A percentile compares a stretch with the other conserved stretches of the same genome.
Evolutionary conservation across 1,284 basidiomycete genomes (phyloP).

Genomic region (Cystobasidium sp.): DNA sequence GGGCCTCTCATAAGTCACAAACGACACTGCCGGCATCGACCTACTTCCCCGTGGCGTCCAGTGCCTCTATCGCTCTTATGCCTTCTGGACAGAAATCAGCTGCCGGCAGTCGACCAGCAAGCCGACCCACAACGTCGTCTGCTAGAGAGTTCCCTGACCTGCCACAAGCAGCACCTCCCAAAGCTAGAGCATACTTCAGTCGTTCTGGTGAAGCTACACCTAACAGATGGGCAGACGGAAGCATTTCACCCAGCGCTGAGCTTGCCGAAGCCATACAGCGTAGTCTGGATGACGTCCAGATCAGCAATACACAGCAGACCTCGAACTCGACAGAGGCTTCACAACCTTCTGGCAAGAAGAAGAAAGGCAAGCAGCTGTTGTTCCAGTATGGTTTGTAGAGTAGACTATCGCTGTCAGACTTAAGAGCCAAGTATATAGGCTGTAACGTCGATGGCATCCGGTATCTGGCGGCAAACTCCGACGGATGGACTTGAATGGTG

Average conservation of each 20-base stretch:
- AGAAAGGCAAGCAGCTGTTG: slow-evolving; percentile 39
- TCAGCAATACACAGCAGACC: not conserved
- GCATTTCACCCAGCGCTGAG: slow-evolving; percentile 2
- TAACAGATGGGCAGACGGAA: not conserved
- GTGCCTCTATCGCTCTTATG: slow-evolving; percentile 22
- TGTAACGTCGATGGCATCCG: not conserved
- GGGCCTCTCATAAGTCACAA: slow-evolving; percentile 38
- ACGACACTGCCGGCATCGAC: slow-evolving; percentile 20
- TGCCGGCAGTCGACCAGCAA: slow-evolving; percentile 14
- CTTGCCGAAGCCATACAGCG: slow-evolving; percentile 8
- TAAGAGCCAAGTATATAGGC: not conserved
- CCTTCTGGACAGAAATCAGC: not conserved
- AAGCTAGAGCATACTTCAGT: slow-evolving; percentile 15
- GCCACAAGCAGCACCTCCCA: slow-evolving; percentile 4
- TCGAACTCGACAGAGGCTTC: not conserved
- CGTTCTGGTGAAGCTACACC: slow-evolving; percentile 23
- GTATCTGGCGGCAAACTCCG: not conserved
- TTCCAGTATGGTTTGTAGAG: slow-evolving; percentile 33
- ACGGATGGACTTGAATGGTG: not conserved
- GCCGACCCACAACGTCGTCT: slow-evolving; percentile 10
- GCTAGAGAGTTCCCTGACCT: slow-evolving; percentile 30
- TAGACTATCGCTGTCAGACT: not conserved
- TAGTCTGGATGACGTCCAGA: slow-evolving; percentile 7
- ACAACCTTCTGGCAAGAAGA: slow-evolving; percentile 30
- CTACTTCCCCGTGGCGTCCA: slow-evolving; percentile 40